phyloP scores from a whole-genome alignment of 257 asterid species.

The Eustoma russellianum region DNA sequence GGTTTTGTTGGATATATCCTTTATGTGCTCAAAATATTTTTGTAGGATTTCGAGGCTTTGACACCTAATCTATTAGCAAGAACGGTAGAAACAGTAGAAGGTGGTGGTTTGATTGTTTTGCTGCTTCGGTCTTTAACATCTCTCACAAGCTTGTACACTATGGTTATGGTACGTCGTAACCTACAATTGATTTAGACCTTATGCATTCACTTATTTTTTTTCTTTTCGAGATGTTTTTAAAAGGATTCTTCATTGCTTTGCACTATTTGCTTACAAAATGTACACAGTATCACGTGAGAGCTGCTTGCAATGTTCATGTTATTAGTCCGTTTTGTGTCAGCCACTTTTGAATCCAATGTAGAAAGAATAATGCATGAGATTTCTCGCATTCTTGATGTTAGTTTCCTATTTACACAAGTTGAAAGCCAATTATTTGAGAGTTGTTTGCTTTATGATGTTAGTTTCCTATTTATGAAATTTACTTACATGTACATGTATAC shows the following conservation, averaged over 20 bases:
- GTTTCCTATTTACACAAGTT: no score
- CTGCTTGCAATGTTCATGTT: no score
- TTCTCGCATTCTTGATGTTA: no score
- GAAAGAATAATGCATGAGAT: no score
- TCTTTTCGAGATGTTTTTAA: background rate
- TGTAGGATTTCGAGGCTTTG: conserved; percentile 89
- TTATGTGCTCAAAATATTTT: background rate
- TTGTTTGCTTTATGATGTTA: no score
- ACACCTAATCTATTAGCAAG: conserved; percentile 99
- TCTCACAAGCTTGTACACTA: conserved; percentile 75
- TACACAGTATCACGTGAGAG: no score
- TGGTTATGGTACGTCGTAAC: conserved; percentile 70
- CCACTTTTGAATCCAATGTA: no score
- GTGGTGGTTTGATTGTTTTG: conserved; percentile 90
- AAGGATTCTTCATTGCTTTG: background rate
- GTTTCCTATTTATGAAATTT: no score
- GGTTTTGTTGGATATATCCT: background rate
- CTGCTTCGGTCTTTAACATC: conserved; percentile 84
- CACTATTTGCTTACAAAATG: no score
- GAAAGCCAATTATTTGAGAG: no score
- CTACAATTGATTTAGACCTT: background rate
- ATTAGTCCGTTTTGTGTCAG: no score
- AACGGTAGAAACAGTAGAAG: conserved; percentile 98
- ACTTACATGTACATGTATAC: no score
- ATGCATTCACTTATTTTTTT: background rate